These are phyloP conservation scores for Chaetomium sp. DNA, from an alignment of 2,329 filamentous ascomycete species.

Conservation along the genomic window DNA sequence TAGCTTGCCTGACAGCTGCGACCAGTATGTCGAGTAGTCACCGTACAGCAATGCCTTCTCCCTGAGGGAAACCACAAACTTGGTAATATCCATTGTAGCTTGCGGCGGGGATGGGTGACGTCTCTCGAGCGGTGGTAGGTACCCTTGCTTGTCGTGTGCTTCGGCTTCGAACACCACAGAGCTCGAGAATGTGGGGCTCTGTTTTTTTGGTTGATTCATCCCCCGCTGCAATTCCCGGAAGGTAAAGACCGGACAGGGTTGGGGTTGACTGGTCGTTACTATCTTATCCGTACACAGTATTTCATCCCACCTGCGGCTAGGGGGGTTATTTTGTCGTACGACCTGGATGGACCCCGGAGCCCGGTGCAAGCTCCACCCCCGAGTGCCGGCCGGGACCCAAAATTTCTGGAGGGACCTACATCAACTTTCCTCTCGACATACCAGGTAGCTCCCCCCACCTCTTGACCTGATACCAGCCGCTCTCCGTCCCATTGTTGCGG, in stretches of 20 bases:
- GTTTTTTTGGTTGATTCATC: slow-evolving; percentile 17
- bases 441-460: neutral
- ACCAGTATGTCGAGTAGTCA: slow-evolving; percentile 84
- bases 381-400: slow-evolving; percentile 13
- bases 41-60: slow-evolving; percentile 84
- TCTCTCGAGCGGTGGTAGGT: neutral
- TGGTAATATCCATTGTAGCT: slow-evolving; percentile 80
- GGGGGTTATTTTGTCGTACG: neutral
- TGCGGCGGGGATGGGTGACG: neutral
- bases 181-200: slow-evolving; percentile 20
- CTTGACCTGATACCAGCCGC: neutral
- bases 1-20: slow-evolving; percentile 76
- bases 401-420: slow-evolving; percentile 12
- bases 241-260: slow-evolving; percentile 1
- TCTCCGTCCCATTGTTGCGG: neutral
- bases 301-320: neutral
- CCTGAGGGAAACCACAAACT: slow-evolving; percentile 75
- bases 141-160: slow-evolving; percentile 17
- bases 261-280: neutral
- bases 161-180: neutral
- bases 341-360: slow-evolving; percentile 10
- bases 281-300: no score
- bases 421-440: neutral
- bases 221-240: slow-evolving; percentile 3
- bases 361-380: slow-evolving; percentile 14